Conservation (phyloP, 2,329 filamentous ascomycete genomes). For the Talaromyces sp. region DNA sequence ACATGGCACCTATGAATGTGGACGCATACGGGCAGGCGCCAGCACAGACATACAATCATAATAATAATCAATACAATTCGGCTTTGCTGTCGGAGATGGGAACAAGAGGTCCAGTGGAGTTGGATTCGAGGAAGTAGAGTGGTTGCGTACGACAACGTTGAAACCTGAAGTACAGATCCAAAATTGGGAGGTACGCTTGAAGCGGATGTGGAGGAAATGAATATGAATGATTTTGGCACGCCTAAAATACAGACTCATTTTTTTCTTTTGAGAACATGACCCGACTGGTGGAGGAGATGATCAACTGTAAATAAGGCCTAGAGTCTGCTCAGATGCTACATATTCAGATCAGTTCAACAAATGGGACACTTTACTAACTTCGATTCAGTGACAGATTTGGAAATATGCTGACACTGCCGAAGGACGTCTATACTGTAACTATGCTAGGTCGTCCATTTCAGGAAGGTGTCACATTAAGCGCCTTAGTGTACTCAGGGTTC, state of each 20-base stretch:
- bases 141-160: too few species aligned
- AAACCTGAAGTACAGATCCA: not conserved
- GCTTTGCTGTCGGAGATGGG: slow-evolving; percentile 4
- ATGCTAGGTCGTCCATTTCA: not conserved
- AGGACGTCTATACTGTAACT: too few species aligned
- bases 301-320: not conserved
- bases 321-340: not conserved
- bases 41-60: not conserved
- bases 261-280: not conserved
- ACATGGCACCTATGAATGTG: not conserved
- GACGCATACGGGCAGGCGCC: not conserved
- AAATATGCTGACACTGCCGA: not conserved
- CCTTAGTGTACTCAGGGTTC: not conserved
- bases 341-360: not conserved
- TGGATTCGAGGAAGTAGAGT: slow-evolving; percentile 7
- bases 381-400: not conserved
- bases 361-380: not conserved
- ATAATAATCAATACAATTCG: not conserved
- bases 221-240: not conserved
- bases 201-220: not conserved
- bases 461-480: not conserved
- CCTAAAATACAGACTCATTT: not conserved
- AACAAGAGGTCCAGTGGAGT: slow-evolving; percentile 9
- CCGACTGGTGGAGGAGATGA: not conserved
- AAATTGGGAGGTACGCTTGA: not conserved